phyloP scores from a whole-genome alignment of 371 early-diverging fungal genomes.

The Mortierella polycephala region DNA sequence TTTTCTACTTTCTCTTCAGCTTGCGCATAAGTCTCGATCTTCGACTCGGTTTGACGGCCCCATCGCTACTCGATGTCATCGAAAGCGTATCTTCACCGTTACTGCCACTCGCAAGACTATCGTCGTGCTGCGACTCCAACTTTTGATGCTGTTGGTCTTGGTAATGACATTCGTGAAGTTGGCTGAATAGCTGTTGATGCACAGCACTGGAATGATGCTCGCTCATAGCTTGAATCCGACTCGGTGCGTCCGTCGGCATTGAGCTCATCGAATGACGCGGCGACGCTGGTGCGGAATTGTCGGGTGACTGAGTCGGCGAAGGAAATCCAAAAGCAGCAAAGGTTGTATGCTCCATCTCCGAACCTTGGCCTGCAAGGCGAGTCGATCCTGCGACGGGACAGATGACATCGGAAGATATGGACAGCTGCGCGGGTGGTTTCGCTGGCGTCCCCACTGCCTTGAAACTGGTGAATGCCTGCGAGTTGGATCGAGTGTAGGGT shows the following conservation, averaged over 20 bases:
- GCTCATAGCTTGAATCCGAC: neutral
- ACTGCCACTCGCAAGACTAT: neutral
- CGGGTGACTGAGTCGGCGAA: conserved; percentile 24
- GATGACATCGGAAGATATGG: neutral
- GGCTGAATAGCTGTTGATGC: neutral
- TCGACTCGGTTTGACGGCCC: conserved; percentile 4
- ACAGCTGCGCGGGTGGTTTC: conserved; percentile 12
- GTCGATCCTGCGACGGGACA: neutral
- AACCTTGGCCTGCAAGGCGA: neutral
- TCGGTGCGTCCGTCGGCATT: conserved; percentile 1
- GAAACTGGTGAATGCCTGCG: conserved; percentile 31
- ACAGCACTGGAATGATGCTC: neutral
- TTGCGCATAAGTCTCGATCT: conserved; percentile 34
- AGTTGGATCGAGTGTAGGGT: conserved; percentile 11
- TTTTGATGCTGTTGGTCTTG: conserved; percentile 13
- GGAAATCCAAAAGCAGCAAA: conserved; percentile 49
- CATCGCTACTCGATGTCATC: neutral
- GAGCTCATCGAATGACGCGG: conserved; percentile 32
- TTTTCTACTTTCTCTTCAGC: conserved; percentile 24
- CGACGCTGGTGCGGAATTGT: conserved; percentile 22
- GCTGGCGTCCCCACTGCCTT: conserved; percentile 28
- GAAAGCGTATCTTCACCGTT: neutral
- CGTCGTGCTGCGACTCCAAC: neutral
- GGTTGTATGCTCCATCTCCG: conserved; percentile 29
- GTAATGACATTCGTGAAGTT: neutral